phyloP scores from a whole-genome alignment of 2,329 filamentous ascomycete species.

The Coniochaeta sp. region DNA sequence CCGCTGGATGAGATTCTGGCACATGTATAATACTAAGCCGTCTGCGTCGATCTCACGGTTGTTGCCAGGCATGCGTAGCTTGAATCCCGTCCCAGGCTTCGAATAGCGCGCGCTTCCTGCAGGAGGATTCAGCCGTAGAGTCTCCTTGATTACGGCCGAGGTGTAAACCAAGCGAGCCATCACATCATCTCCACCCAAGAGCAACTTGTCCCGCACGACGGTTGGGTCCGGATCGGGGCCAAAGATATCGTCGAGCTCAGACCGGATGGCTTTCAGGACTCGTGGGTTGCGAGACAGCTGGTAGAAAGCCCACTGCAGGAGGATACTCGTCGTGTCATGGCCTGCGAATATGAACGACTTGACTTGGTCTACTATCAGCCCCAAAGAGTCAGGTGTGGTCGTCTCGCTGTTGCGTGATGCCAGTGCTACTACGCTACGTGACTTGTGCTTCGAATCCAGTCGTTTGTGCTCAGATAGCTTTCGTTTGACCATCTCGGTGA shows the following conservation, averaged over 20 bases:
- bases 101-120: slow-evolving; percentile 21
- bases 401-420: slow-evolving; percentile 19
- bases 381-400: slow-evolving; percentile 19
- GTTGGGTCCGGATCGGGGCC: slow-evolving; percentile 19
- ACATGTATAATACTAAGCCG: slow-evolving; percentile 25
- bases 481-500: slow-evolving; percentile 16
- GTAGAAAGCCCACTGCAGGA: slow-evolving; percentile 28
- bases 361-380: slow-evolving; percentile 25
- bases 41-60: slow-evolving; percentile 22
- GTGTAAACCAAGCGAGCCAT: slow-evolving; percentile 25
- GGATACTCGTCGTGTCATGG: slow-evolving; percentile 30
- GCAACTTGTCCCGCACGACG: slow-evolving; percentile 16
- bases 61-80: slow-evolving; percentile 17
- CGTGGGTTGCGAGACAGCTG: slow-evolving; percentile 24
- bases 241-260: slow-evolving; percentile 27
- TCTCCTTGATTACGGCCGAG: slow-evolving; percentile 29
- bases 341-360: slow-evolving; percentile 32
- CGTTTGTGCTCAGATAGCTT: slow-evolving; percentile 12
- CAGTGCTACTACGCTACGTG: slow-evolving; percentile 24
- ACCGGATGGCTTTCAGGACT: slow-evolving; percentile 18
- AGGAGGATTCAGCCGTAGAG: slow-evolving; percentile 24
- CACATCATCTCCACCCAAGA: slow-evolving; percentile 19
- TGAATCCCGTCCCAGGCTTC: slow-evolving; percentile 17
- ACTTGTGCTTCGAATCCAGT: slow-evolving; percentile 3
- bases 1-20: slow-evolving; percentile 24